Conservation (phyloP, 129 eudicot genomes). For the Flaveria brownii region DNA sequence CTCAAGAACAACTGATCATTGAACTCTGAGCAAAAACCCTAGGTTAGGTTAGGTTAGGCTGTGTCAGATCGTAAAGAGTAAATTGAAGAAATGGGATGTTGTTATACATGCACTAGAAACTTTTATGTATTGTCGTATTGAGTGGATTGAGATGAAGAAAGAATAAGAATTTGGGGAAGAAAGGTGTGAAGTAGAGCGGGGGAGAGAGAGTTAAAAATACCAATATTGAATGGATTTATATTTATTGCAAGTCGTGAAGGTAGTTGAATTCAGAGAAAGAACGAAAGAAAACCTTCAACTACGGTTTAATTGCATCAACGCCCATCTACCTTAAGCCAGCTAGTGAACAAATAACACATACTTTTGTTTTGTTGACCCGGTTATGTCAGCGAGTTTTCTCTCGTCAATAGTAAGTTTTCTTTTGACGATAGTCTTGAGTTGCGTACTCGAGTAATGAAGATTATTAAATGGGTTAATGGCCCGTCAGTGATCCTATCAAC, state of each 20-base stretch:
- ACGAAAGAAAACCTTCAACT: neutral
- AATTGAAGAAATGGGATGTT: neutral
- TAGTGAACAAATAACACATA: too few relatives aligned
- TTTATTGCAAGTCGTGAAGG: neutral
- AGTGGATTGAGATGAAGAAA: neutral
- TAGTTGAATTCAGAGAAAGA: neutral
- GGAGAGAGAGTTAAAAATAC: too few relatives aligned
- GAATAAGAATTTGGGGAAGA: neutral
- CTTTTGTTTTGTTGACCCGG: too few relatives aligned
- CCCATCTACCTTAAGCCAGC: neutral
- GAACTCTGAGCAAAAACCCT: constrained; percentile 5
- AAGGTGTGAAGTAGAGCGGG: too few relatives aligned
- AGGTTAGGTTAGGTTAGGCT: neutral
- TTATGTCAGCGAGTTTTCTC: too few relatives aligned
- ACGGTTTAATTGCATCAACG: neutral
- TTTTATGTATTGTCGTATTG: neutral
- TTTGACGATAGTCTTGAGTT: too few relatives aligned
- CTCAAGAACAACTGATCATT: constrained; percentile 27
- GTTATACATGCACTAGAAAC: too few relatives aligned
- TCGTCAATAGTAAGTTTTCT: too few relatives aligned
- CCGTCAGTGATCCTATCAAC: too few relatives aligned
- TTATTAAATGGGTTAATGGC: too few relatives aligned
- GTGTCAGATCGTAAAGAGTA: constrained; percentile 8
- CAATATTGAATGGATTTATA: neutral
- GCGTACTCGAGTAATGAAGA: too few relatives aligned